A percentile compares a stretch with the other conserved stretches of the same genome.
phyloP scores from a whole-genome alignment of 768 basidiomycete genomes.

The Lentinula aciculospora region DNA sequence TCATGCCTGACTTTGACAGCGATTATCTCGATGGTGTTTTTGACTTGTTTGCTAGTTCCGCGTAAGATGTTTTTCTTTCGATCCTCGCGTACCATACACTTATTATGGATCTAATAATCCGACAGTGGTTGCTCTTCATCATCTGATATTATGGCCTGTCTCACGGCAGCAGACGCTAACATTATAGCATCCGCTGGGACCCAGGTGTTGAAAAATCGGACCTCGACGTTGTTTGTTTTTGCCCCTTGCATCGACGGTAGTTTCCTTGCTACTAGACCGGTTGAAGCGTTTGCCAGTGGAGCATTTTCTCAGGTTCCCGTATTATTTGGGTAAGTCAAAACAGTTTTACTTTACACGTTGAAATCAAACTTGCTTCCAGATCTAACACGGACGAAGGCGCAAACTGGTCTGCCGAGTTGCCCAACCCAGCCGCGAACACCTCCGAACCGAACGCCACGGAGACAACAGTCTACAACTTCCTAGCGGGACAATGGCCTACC shows the following conservation, averaged over 20 bases:
- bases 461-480: constrained; percentile 33
- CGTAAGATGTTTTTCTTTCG: constrained; percentile 19
- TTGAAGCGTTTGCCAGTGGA: constrained; percentile 32
- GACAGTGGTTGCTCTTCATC: constrained; percentile 18
- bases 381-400: constrained; percentile 40
- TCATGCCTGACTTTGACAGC: constrained; percentile 25
- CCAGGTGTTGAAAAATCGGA: constrained; percentile 21
- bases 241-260: constrained; percentile 30
- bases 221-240: constrained; percentile 30
- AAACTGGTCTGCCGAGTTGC: constrained; percentile 29
- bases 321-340: constrained; percentile 29
- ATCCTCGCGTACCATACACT: neutral
- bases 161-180: constrained; percentile 22
- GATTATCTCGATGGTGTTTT: constrained; percentile 30
- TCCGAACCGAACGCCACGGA: constrained; percentile 30
- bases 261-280: constrained; percentile 28
- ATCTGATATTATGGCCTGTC: constrained; percentile 23
- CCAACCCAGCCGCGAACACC: constrained; percentile 31
- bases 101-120: neutral
- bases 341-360: neutral
- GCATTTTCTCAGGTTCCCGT: constrained; percentile 32
- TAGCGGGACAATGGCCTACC: constrained; percentile 32
- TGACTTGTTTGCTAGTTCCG: constrained; percentile 26
- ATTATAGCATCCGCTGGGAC: constrained; percentile 28
- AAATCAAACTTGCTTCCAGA: constrained; percentile 9